Evolutionary conservation across 176 grass and related monocot genomes (phyloP), one percentile per base, ranked within the genome.

Genomic region (Cymbopogon citratus): DNA sequence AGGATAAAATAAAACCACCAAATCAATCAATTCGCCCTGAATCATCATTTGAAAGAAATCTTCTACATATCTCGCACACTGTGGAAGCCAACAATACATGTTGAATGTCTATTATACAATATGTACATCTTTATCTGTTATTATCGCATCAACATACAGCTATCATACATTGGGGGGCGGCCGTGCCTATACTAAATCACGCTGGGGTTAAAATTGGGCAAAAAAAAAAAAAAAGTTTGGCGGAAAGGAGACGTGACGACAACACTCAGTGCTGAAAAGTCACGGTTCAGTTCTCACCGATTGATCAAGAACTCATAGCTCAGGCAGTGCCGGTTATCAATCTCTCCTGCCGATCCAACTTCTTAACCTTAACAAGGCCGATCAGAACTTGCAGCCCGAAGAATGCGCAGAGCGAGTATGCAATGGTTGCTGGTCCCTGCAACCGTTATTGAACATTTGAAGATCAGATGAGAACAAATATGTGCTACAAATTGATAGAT

Each of bases 281-380:
- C 12, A 27, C 9, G 40, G 41, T 70, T 83, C 40, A 77, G 59
- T 56, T 74, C 44, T 77, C 72, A 73, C 66, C 7, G 43, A 59
- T 60, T 36, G 31, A 76, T 41, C 41, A 26, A 23, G 60, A 48
- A 59, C 73, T 91, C 66, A 87, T 34, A 59, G 46, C 62, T 95
- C 78, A 99, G 34, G 90, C 96, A 54, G 92, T 95, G 54, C 96
- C 96, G 5, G 96, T 99, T 85, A 99, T 95, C 68, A 98, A 71
- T 88, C 87, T 95, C 87, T 99, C 92, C 61, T 89, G 91, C 71
- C 74, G 87, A 80, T 99, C 96, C 41, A 99, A 74, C 54, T 91
- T 99, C 77, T 93, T 99, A 45, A 98, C 88, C 87, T 95, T 99
- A 71, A 99, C 6, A 81, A 99, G 60, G 6, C 96, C 90, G 31